Evolutionary conservation across 1,139 yeast genomes (phyloP), one percentile per base, ranked within the genome.

Genomic region (Pichiaceae sp.): DNA sequence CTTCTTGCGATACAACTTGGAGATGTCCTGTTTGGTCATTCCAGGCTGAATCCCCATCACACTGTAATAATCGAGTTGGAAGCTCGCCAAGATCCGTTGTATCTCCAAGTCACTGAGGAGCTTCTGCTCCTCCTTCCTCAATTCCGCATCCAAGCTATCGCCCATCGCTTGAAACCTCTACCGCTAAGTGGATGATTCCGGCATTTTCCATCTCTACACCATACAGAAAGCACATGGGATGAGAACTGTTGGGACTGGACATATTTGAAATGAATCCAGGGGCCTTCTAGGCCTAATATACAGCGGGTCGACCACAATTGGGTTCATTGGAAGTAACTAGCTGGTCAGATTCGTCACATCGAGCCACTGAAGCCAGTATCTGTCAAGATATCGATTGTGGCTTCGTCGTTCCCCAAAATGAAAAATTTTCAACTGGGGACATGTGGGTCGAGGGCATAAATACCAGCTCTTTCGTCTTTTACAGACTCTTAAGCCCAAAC

Each of bases 31-130:
- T 35, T 53, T 33, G 39, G 64, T 42, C 42, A 63, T 48, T n/a
- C 71, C 67, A 0, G 82, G 81, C 38, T 66, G 70, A 2, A 78
- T 57, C 33, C 71, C 77, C 20, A 79, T 57, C 2, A 79, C 63
- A 2, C 75, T 65, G 50, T 75, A 77, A 33, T 75, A 66, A 50
- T 80, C 85, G 28, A 66, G 56, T 33, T 56, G 61, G 50, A 70
- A 64, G 30, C 74, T 63, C 11, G 47, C 42, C 14, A 78, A 49
- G 7, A 80, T 71, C 19, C 87, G 60, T 9, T 60, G 63, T 14
- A 80, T 74, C 49, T 80, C 89, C 19, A 54, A 53, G 42, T 78
- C 83, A 48, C 31, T 32, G 16, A 18, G 23, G 4, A 24, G 27
- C 17, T 60, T 62, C 30, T 51, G 44, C 46, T 66, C 73, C 39